Evolutionary conservation across 2,329 filamentous ascomycete species (phyloP).

Genomic region (Trichoderma gracile): DNA sequence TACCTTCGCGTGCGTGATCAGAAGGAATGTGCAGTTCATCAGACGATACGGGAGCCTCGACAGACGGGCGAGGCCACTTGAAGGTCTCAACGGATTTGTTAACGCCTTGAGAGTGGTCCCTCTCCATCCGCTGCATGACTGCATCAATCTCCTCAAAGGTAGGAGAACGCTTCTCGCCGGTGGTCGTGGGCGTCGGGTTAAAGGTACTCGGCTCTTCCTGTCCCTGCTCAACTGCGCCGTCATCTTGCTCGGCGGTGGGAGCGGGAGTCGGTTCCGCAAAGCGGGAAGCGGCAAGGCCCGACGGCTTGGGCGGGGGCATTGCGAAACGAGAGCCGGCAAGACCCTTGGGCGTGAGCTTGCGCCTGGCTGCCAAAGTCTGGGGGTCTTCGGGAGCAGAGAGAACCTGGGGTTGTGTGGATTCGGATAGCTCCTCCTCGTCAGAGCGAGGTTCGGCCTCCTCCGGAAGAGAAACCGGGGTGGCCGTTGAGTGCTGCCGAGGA

Average conservation of each 20-base stretch:
- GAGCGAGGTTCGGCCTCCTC: conserved; percentile 38
- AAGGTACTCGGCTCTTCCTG: conserved; percentile 32
- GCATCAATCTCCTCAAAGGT: conserved; percentile 87
- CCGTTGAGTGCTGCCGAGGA: conserved; percentile 31
- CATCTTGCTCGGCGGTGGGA: conserved; percentile 27
- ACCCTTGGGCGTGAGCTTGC: conserved; percentile 39
- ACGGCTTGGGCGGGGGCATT: conserved; percentile 45
- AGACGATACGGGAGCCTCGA: conserved; percentile 48
- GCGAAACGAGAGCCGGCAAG: conserved; percentile 53
- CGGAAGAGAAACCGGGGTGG: conserved; percentile 66
- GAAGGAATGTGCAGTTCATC: conserved; percentile 53
- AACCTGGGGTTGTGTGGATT: conserved; percentile 26
- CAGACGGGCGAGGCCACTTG: conserved; percentile 41
- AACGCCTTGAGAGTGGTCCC: conserved; percentile 71
- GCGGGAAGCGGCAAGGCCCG: conserved; percentile 47
- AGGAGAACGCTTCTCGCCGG: conserved; percentile 29
- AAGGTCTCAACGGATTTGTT: conserved; percentile 59
- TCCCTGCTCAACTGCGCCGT: conserved; percentile 34
- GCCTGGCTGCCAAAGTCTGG: conserved; percentile 32
- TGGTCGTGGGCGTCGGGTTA: conserved; percentile 26
- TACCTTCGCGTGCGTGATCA: conserved; percentile 65
- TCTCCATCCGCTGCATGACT: conserved; percentile 81
- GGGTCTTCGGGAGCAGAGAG: conserved; percentile 27
- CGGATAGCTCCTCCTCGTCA: conserved; percentile 28
- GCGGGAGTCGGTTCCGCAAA: conserved; percentile 45